Percentiles rank a stretch among this genome's conserved stretches.
phyloP scores from a whole-genome alignment of 1,284 basidiomycete genomes.

The Vanrija pseudolonga region DNA sequence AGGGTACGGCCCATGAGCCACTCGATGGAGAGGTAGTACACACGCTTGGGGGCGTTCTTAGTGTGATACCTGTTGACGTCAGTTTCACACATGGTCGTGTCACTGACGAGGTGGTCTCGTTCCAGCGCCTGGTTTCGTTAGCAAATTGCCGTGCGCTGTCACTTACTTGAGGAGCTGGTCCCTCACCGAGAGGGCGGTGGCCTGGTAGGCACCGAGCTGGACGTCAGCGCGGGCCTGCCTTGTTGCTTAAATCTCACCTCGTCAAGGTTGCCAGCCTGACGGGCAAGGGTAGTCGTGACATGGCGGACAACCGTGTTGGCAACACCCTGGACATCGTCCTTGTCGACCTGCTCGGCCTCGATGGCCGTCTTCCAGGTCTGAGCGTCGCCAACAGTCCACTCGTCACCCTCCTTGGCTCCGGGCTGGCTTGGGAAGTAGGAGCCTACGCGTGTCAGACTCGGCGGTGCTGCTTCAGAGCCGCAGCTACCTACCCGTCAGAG shows the following conservation, averaged over 20 bases:
- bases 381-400: conserved; percentile 82
- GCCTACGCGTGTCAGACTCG: conserved; percentile 17
- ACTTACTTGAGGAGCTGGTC: conserved; percentile 65
- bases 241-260: conserved; percentile 59
- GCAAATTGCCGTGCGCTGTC: not conserved
- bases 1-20: conserved; percentile 74
- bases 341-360: conserved; percentile 31
- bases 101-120: conserved; percentile 43
- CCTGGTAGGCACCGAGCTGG: conserved; percentile 49
- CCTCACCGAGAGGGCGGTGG: conserved; percentile 62
- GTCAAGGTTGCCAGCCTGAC: conserved; percentile 82
- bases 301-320: conserved; percentile 75
- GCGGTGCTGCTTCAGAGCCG: not conserved
- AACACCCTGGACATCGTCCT: conserved; percentile 56
- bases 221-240: conserved; percentile 62
- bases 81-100: not conserved
- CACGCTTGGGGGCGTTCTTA: conserved; percentile 50
- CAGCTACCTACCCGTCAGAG: conserved; percentile 35
- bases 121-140: conserved; percentile 41
- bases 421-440: conserved; percentile 51
- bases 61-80: conserved; percentile 39
- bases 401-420: conserved; percentile 68
- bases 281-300: conserved; percentile 77
- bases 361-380: conserved; percentile 66
- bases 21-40: conserved; percentile 82